A percentile compares a stretch with the other conserved stretches of the same genome.
These are phyloP conservation scores for Lagenaria siceraria DNA, from an alignment of 306 rosid species.

Conservation along the genomic window DNA sequence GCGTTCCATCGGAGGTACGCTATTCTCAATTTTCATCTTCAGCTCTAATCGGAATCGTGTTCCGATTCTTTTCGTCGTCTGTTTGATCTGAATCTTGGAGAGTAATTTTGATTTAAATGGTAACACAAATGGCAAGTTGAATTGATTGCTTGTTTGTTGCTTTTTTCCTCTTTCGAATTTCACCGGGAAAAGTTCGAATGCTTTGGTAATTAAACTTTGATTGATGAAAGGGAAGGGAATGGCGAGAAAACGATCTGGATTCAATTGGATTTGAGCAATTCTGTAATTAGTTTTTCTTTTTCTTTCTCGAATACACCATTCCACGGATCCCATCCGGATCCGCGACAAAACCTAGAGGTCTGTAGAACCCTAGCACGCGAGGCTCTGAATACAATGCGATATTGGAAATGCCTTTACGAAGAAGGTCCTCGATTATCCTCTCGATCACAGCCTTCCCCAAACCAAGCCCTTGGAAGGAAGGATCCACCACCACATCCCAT, in stretches of 20 bases:
- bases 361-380: constrained; percentile 67
- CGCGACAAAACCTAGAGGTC: constrained; percentile 74
- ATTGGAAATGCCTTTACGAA: constrained; percentile 41
- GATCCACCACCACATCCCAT: constrained; percentile 92
- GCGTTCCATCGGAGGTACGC: neutral
- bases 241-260: neutral
- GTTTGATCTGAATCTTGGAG: neutral
- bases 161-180: neutral
- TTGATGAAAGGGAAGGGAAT: neutral
- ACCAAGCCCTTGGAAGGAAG: constrained; percentile 83
- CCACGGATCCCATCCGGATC: constrained; percentile 83
- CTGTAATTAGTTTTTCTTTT: constrained; percentile 14
- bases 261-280: neutral
- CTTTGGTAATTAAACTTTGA: neutral
- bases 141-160: neutral
- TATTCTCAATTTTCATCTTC: neutral
- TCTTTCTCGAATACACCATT: constrained; percentile 66
- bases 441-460: constrained; percentile 77
- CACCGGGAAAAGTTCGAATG: neutral
- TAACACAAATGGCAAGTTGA: neutral
- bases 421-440: constrained; percentile 40
- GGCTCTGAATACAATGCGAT: constrained; percentile 81
- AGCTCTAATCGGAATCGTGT: neutral
- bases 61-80: neutral
- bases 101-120: neutral